Conservation (phyloP, 768 basidiomycete genomes). For the Termitomyces sp. region DNA sequence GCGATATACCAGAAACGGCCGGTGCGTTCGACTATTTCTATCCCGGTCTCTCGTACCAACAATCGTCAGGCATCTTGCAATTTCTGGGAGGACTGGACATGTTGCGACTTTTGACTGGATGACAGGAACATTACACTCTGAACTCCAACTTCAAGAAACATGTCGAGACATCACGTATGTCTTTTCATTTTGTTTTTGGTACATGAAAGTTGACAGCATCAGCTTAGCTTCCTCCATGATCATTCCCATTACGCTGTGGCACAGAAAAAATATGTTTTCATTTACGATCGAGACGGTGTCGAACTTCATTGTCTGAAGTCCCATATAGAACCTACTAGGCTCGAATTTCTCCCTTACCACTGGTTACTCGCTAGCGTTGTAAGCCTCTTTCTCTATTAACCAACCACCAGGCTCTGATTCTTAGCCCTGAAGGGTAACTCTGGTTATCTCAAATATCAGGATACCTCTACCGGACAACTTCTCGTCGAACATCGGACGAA, state of each 20-base stretch:
- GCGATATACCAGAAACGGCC: conserved; percentile 88
- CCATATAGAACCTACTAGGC: conserved; percentile 84
- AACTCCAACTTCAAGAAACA: conserved; percentile 86
- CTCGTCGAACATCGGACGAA: conserved; percentile 88
- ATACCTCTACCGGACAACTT: conserved; percentile 89
- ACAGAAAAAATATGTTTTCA: conserved; percentile 93
- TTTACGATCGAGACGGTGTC: conserved; percentile 92
- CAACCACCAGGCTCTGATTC: neutral
- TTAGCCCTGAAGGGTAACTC: conserved; percentile 60
- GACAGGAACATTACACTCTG: conserved; percentile 78
- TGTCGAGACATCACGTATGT: conserved; percentile 89
- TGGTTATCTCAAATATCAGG: conserved; percentile 94
- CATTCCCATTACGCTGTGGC: conserved; percentile 93
- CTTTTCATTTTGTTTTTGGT: neutral
- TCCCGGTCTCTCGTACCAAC: neutral
- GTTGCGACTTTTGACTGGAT: conserved; percentile 95
- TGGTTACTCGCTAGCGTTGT: conserved; percentile 89
- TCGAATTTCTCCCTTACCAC: conserved; percentile 94
- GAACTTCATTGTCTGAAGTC: conserved; percentile 84
- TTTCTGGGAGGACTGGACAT: conserved; percentile 81
- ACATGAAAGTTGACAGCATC: conserved; percentile 1
- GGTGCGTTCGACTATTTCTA: conserved; percentile 43
- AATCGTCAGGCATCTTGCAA: conserved; percentile 69
- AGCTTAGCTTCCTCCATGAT: conserved; percentile 79
- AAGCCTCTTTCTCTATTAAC: conserved; percentile 26